Evolutionary conservation across 164 flowering plant species (phyloP).

Genomic region (Buxus sempervirens): DNA sequence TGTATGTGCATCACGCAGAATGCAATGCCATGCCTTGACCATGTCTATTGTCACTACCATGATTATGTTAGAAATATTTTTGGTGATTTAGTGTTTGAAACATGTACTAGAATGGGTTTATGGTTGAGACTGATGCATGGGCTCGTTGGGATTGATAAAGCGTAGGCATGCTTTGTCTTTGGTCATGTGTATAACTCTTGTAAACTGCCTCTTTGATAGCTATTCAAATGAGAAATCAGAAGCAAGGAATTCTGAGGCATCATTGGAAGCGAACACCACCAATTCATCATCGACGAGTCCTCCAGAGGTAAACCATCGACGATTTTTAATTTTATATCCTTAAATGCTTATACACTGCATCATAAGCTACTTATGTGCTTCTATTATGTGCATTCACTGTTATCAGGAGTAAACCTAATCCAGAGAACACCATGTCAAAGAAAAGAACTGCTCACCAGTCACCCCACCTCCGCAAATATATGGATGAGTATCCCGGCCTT

Average conservation of each 20-base stretch:
- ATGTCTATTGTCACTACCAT: too few relatives aligned
- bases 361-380: not conserved
- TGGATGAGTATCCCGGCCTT: not conserved
- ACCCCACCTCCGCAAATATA: not conserved
- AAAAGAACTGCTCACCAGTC: not conserved
- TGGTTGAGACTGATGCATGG: too few relatives aligned
- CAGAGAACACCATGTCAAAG: not conserved
- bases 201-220: constrained; percentile 19
- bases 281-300: constrained; percentile 18
- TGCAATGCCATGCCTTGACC: not conserved
- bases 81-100: too few relatives aligned
- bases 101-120: too few relatives aligned
- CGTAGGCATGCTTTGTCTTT: too few relatives aligned
- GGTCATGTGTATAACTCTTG: too few relatives aligned
- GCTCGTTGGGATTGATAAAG: not conserved
- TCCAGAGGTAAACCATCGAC: constrained; percentile 21
- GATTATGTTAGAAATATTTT: too few relatives aligned
- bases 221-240: constrained; percentile 74
- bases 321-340: not conserved
- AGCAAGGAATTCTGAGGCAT: constrained; percentile 42
- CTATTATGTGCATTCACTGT: not conserved
- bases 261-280: constrained; percentile 28
- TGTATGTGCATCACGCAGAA: not conserved
- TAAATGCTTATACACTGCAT: not conserved
- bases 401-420: not conserved